Evolutionary conservation across 495 filamentous ascomycete genomes (phyloP).

Genomic region (Jackrogersella minutella): DNA sequence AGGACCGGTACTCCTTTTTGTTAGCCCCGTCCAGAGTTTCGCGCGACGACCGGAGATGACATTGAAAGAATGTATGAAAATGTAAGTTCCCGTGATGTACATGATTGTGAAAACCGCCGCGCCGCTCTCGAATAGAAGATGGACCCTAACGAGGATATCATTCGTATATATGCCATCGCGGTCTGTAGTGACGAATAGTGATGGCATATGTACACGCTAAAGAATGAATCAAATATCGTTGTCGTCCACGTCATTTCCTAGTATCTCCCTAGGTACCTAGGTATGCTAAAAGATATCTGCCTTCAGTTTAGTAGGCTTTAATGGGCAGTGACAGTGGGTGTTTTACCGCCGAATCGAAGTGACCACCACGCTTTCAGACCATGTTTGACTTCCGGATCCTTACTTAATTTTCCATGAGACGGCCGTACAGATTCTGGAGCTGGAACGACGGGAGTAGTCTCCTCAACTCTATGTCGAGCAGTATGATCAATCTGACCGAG

Average conservation of each 20-base stretch:
- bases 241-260: not conserved
- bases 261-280: not conserved
- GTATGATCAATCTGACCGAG: not conserved
- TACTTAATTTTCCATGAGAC: constrained; percentile 2
- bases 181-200: not conserved
- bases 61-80: not conserved
- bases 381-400: constrained; percentile 5
- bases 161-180: not conserved
- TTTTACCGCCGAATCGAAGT: not conserved
- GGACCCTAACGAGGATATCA: not conserved
- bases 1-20: not conserved
- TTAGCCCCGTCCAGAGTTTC: not conserved
- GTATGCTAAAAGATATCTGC: not conserved
- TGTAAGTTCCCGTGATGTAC: not conserved
- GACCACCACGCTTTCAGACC: constrained; percentile 8
- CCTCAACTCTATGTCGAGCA: not conserved
- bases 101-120: not conserved
- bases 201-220: not conserved
- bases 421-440: not conserved
- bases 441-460: not conserved
- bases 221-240: not conserved
- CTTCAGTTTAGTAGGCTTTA: not conserved
- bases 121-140: not conserved
- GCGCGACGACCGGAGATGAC: not conserved
- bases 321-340: not conserved